These are phyloP conservation scores for Olyra latifolia DNA, from an alignment of 176 grass and related monocot genomes.

Conservation along the genomic window DNA sequence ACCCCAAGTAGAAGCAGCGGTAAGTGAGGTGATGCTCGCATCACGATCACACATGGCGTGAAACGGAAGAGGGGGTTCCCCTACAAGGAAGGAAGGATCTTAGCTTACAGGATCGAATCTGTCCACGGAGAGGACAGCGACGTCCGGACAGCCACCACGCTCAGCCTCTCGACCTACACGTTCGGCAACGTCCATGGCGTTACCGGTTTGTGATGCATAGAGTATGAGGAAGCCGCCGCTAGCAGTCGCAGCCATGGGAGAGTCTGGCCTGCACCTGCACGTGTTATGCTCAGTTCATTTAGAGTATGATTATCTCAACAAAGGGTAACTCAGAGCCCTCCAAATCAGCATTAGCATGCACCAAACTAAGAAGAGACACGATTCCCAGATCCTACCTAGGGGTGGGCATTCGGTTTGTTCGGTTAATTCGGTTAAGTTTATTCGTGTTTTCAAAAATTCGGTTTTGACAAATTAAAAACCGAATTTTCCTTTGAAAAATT, in stretches of 20 bases:
- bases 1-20: background rate
- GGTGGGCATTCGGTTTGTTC: too few relatives aligned
- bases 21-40: background rate
- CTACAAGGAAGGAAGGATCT: background rate
- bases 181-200: slow-evolving; percentile 78
- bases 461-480: too few relatives aligned
- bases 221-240: slow-evolving; percentile 57
- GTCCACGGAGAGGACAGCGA: slow-evolving; percentile 74
- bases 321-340: too few relatives aligned
- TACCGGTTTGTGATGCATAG: slow-evolving; percentile 82
- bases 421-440: too few relatives aligned
- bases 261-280: too few relatives aligned
- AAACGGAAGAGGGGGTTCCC: background rate
- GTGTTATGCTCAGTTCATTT: too few relatives aligned
- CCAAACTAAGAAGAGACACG: too few relatives aligned
- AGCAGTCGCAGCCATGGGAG: background rate
- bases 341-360: too few relatives aligned
- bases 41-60: background rate
- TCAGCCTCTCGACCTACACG: slow-evolving; percentile 76
- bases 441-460: too few relatives aligned
- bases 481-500: too few relatives aligned
- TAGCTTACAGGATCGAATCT: slow-evolving; percentile 63
- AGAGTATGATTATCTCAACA: too few relatives aligned
- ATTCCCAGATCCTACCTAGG: too few relatives aligned
- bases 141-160: slow-evolving; percentile 69